Evolutionary conservation across 2,329 filamentous ascomycete species (phyloP).

Genomic region (Colletotrichum paranaense): DNA sequence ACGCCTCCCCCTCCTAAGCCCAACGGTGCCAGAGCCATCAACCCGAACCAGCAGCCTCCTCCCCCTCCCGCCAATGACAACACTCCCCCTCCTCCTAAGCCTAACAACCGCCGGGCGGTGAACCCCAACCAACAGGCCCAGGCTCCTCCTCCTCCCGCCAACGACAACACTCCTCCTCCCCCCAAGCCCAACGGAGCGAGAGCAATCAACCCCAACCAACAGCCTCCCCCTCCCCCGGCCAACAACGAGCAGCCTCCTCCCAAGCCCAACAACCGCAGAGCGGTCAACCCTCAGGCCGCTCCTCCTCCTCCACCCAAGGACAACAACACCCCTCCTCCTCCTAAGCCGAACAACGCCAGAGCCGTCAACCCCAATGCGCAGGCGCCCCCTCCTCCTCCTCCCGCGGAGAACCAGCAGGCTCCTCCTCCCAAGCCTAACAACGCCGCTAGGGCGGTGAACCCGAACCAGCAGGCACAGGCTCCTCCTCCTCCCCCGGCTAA

Average conservation of each 20-base stretch:
- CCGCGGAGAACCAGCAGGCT: background rate
- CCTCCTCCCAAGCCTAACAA: background rate
- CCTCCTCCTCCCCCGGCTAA: background rate
- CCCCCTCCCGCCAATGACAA: no score
- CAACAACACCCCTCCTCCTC: background rate
- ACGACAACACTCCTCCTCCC: background rate
- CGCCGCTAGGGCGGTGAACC: no score
- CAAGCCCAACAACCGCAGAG: background rate
- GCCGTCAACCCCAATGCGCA: background rate
- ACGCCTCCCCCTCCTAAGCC: no score
- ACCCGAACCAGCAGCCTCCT: no score
- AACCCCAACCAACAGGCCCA: no score
- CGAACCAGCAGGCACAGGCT: no score
- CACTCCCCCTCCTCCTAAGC: no score
- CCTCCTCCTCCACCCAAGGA: background rate
- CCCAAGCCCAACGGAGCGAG: background rate
- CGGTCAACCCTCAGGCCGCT: background rate
- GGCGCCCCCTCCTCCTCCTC: background rate
- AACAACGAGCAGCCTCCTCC: slow-evolving; percentile 3
- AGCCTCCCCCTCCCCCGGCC: background rate
- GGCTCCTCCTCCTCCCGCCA: no score
- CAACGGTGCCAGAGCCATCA: no score
- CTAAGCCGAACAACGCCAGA: no score
- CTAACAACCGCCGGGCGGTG: no score
- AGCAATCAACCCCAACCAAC: background rate